phyloP scores from a whole-genome alignment of 1,139 yeast species.

The Geotrichum candidum region DNA sequence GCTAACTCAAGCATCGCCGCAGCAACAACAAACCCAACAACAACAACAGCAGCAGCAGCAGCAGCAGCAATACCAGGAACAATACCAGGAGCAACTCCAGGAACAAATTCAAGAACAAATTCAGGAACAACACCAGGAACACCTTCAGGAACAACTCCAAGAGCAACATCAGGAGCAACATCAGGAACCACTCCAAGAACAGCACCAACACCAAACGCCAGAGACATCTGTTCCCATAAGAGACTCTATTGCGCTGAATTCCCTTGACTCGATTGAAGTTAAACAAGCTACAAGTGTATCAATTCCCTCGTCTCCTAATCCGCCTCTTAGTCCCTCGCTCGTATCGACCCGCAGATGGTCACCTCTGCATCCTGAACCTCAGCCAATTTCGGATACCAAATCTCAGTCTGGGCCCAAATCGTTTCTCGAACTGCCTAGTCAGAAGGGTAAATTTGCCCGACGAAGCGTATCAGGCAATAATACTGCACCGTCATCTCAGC shows the following conservation, averaged over 20 bases:
- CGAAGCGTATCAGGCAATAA: not conserved
- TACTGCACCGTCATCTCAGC: not conserved
- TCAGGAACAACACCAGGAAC: not conserved
- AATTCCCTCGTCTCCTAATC: not conserved
- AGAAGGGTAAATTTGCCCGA: not conserved
- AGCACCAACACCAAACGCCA: not conserved
- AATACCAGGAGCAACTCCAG: not conserved
- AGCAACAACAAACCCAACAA: not conserved
- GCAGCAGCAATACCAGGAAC: not conserved
- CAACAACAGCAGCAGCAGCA: not conserved
- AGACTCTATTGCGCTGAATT: constrained; percentile 8
- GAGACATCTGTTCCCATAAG: constrained; percentile 5
- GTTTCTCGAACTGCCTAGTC: constrained; percentile 12
- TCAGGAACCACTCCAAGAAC: not conserved
- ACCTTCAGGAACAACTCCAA: not conserved
- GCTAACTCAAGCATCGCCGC: too few species aligned
- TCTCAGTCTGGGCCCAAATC: not conserved
- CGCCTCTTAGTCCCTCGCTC: constrained; percentile 7
- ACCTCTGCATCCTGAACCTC: not conserved
- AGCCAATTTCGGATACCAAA: not conserved
- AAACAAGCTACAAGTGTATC: constrained; percentile 4
- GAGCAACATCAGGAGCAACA: not conserved
- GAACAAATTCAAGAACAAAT: not conserved
- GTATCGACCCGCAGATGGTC: constrained; percentile 4
- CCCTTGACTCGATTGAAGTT: constrained; percentile 5